A percentile compares a stretch with the other conserved stretches of the same genome.
phyloP scores from a whole-genome alignment of 129 eudicot species.

The Tagetes patula region DNA sequence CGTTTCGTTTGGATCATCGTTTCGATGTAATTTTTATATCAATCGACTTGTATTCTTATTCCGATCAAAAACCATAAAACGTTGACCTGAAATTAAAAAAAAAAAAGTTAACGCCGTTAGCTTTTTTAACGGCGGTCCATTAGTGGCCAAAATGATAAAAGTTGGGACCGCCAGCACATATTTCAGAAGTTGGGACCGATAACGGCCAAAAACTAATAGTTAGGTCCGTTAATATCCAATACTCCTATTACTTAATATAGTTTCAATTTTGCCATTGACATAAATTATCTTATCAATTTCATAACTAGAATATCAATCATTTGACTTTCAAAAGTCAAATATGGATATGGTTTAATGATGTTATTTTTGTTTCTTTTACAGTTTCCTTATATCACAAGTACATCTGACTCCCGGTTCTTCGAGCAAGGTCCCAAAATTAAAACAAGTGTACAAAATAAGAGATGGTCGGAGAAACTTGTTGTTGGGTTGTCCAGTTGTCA shows the following conservation, averaged over 20 bases:
- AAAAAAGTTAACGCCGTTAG: too few species aligned
- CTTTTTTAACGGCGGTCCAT: too few species aligned
- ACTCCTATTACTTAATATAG: background rate
- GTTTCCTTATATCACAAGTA: conserved; percentile 56
- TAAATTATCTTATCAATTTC: background rate
- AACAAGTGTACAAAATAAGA: conserved; percentile 19
- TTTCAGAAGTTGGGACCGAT: too few species aligned
- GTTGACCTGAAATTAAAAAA: too few species aligned
- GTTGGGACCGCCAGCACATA: too few species aligned
- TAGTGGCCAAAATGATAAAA: too few species aligned
- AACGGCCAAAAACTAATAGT: too few species aligned
- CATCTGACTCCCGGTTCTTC: background rate
- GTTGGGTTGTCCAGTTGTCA: conserved; percentile 64
- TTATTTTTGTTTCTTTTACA: conserved; percentile 37
- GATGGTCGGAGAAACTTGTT: conserved; percentile 25
- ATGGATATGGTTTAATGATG: conserved; percentile 15
- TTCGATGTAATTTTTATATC: too few species aligned
- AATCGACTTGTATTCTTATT: too few species aligned
- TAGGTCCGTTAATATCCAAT: too few species aligned
- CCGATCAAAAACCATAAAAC: too few species aligned
- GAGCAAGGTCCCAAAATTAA: conserved; percentile 23
- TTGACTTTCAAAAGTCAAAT: conserved; percentile 20
- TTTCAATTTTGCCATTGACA: background rate
- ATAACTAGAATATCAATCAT: background rate
- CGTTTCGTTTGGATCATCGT: too few species aligned